Conservation (phyloP, 768 basidiomycete genomes). For the Pleurotus pulmonarius region DNA sequence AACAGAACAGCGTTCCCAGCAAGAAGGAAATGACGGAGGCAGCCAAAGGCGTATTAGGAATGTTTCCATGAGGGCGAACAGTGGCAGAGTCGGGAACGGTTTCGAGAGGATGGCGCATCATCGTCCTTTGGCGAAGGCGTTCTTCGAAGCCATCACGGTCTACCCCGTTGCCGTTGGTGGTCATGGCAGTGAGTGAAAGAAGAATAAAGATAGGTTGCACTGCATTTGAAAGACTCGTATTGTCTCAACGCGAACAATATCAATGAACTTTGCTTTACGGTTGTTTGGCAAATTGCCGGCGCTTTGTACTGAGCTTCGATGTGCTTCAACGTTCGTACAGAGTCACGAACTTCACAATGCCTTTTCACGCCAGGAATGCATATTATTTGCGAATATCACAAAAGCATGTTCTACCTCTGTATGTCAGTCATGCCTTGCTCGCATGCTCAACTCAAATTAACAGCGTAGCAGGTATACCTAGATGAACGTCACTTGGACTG, state of each 20-base stretch:
- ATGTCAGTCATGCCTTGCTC: constrained; percentile 38
- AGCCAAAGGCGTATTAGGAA: constrained; percentile 89
- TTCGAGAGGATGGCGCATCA: constrained; percentile 39
- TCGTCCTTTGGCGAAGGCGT: constrained; percentile 38
- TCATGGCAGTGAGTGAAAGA: not conserved
- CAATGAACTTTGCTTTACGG: not conserved
- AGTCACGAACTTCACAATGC: constrained; percentile 34
- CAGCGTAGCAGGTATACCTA: constrained; percentile 61
- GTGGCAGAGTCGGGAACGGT: constrained; percentile 42
- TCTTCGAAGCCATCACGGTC: constrained; percentile 33
- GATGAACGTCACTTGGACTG: constrained; percentile 85
- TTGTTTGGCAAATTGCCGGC: no score
- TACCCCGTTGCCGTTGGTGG: constrained; percentile 24
- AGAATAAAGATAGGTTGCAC: not conserved
- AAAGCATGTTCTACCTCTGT: constrained; percentile 71
- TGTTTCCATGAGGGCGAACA: constrained; percentile 42
- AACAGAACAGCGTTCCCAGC: constrained; percentile 69
- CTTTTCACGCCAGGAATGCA: constrained; percentile 68
- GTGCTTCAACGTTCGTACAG: not conserved
- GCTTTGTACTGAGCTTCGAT: not conserved
- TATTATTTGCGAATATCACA: constrained; percentile 82
- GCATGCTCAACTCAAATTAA: not conserved
- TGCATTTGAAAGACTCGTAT: not conserved
- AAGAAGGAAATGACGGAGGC: constrained; percentile 77
- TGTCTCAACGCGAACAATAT: not conserved